Evolutionary conservation across 345 rosid species (phyloP).

Genomic region (Gossypium herbaceum): DNA sequence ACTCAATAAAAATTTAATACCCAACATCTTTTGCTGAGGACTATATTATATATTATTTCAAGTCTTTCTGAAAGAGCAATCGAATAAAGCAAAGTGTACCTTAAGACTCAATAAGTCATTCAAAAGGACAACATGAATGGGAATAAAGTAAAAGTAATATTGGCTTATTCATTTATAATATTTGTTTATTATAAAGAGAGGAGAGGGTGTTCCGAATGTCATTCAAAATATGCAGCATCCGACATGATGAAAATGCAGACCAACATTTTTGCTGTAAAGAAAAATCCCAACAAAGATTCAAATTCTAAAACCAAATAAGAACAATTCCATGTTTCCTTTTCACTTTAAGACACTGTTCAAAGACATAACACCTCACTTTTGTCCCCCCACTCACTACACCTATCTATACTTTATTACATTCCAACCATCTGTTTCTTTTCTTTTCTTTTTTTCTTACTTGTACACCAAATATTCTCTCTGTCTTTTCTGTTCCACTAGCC

Average conservation of each 20-base stretch:
- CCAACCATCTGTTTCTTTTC: not conserved
- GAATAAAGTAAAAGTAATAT: not conserved
- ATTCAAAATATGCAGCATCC: not conserved
- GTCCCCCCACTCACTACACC: not conserved
- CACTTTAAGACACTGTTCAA: slow-evolving; percentile 16
- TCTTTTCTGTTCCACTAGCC: not conserved
- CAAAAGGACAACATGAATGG: not conserved
- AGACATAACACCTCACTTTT: slow-evolving; percentile 12
- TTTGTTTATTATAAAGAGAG: not conserved
- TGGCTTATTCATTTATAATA: not conserved
- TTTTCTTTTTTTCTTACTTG: not conserved
- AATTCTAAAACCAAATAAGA: not conserved
- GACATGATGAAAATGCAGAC: not conserved
- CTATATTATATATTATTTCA: not conserved
- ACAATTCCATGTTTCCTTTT: not conserved
- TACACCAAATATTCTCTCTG: slow-evolving; percentile 10
- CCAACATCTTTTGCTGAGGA: not conserved
- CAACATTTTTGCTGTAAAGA: not conserved
- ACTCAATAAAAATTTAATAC: too few species aligned
- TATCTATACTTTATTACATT: not conserved
- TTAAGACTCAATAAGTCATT: not conserved
- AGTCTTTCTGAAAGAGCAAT: not conserved
- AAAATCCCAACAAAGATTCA: slow-evolving; percentile 13
- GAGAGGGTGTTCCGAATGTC: not conserved
- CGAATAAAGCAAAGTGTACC: not conserved